Conservation (phyloP, 164 flowering plant genomes). For the Cinnamomum chago region DNA sequence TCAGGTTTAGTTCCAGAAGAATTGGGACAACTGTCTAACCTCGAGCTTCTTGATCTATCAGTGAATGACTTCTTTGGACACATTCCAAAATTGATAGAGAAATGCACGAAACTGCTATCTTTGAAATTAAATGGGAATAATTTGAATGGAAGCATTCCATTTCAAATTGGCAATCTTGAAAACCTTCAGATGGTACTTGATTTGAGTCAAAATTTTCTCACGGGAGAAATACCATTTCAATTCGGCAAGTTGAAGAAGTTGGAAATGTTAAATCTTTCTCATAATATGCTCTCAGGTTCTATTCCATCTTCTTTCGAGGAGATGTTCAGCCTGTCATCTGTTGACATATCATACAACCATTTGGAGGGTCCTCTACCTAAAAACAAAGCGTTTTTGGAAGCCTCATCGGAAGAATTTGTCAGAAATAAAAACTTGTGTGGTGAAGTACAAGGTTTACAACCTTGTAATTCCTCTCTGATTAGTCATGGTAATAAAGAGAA, state of each 20-base stretch:
- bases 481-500: constrained; percentile 8
- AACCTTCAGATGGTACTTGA: neutral
- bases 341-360: constrained; percentile 8
- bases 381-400: constrained; percentile 8
- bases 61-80: neutral
- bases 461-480: constrained; percentile 21
- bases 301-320: constrained; percentile 1
- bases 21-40: neutral
- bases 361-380: neutral
- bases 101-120: neutral
- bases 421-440: constrained; percentile 43
- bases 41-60: neutral
- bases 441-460: constrained; percentile 25
- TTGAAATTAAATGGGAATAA: neutral
- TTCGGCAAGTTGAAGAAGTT: neutral
- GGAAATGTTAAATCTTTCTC: neutral
- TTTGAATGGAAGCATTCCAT: constrained; percentile 5
- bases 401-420: constrained; percentile 1
- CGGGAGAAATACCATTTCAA: constrained; percentile 1
- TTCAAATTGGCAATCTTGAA: neutral
- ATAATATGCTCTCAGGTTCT: constrained; percentile 3
- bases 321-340: neutral
- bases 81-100: neutral
- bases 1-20: neutral
- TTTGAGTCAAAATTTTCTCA: neutral